phyloP scores from a whole-genome alignment of 441 rosid genomes.

The Arabidopsis hybrid region DNA sequence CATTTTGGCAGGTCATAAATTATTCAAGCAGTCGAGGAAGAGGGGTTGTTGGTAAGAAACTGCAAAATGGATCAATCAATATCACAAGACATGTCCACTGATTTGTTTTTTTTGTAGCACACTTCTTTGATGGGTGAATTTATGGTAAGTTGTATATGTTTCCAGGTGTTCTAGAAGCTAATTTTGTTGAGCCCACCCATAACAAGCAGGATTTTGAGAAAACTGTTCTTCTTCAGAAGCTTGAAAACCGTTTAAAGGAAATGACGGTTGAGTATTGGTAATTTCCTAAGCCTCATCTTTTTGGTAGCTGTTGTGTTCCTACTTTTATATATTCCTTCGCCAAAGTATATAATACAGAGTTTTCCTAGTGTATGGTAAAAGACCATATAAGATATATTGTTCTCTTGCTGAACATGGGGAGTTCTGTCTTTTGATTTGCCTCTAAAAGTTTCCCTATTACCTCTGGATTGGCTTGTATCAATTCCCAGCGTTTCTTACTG shows the following conservation, averaged over 20 bases:
- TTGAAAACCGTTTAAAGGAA: constrained; percentile 91
- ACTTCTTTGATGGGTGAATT: constrained; percentile 29
- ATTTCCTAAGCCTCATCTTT: constrained; percentile 15
- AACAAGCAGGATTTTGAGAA: constrained; percentile 98
- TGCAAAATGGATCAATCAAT: constrained; percentile 32
- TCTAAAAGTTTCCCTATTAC: constrained; percentile 16
- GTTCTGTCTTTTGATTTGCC: constrained; percentile 21
- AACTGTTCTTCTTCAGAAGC: constrained; percentile 93
- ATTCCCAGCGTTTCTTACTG: constrained; percentile 27
- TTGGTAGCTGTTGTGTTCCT: constrained; percentile 19
- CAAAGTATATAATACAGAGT: constrained; percentile 16
- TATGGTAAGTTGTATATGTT: constrained; percentile 37
- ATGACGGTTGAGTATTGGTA: constrained; percentile 97
- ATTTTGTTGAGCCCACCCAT: constrained; percentile 94
- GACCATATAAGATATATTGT: constrained; percentile 28
- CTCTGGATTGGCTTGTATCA: constrained; percentile 29
- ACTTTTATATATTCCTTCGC: background rate
- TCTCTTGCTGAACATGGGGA: constrained; percentile 25
- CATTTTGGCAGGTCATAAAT: constrained; percentile 86
- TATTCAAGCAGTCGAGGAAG: constrained; percentile 66
- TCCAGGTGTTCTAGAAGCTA: constrained; percentile 93
- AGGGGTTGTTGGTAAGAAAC: constrained; percentile 94
- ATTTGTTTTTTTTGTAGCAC: constrained; percentile 20
- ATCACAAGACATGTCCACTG: constrained; percentile 26
- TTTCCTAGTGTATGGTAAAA: constrained; percentile 27